Percentiles rank a stretch among this genome's conserved stretches.
Evolutionary conservation across 2,329 filamentous ascomycete genomes (phyloP).

Genomic region (Grosmannia huntii): DNA sequence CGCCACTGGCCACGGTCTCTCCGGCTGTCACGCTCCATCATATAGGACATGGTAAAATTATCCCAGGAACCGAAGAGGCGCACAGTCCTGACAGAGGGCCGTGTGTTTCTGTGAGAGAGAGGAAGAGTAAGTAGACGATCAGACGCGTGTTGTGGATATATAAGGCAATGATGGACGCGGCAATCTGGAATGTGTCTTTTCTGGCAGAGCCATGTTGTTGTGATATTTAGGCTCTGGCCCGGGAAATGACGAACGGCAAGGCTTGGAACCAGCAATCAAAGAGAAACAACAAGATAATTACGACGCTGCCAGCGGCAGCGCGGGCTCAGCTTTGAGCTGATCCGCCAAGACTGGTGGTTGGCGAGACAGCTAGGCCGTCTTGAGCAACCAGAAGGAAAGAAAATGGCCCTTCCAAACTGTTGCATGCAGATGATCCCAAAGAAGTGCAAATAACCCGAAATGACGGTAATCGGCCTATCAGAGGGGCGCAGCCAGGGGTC

Average conservation of each 20-base stretch:
- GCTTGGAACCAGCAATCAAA: background rate
- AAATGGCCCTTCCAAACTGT: background rate
- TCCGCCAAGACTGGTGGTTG: background rate
- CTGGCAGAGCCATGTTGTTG: background rate
- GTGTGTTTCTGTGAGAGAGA: conserved; percentile 36
- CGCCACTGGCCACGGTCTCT: conserved; percentile 69
- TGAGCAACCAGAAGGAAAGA: background rate
- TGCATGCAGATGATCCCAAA: background rate
- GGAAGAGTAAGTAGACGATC: background rate
- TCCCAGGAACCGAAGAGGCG: conserved; percentile 89
- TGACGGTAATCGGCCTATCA: background rate
- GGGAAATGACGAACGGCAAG: background rate
- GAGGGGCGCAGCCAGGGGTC: background rate
- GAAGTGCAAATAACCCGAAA: background rate
- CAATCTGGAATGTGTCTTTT: background rate
- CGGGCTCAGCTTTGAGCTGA: background rate
- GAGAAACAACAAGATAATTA: background rate
- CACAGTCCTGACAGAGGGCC: conserved; percentile 53
- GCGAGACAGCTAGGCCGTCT: background rate
- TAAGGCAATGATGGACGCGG: background rate
- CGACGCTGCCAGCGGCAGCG: background rate
- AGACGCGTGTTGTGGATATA: background rate
- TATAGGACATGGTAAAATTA: conserved; percentile 70
- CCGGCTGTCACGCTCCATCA: conserved; percentile 67
- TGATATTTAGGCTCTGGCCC: background rate